These are phyloP conservation scores for Ruellia speciosa DNA, from an alignment of 305 asterid genomes.

Conservation along the genomic window DNA sequence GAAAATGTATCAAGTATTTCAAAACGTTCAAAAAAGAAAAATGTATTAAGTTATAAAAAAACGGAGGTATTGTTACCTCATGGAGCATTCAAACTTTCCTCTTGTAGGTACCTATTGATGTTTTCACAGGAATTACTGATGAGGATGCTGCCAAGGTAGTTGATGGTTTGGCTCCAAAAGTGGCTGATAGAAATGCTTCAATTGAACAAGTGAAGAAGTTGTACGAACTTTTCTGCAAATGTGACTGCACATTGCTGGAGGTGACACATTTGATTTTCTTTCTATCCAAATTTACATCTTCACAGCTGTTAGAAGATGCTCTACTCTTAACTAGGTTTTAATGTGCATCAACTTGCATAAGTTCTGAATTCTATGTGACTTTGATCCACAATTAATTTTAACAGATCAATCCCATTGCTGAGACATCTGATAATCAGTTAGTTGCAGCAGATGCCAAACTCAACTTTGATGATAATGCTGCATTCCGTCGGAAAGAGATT, in stretches of 20 bases:
- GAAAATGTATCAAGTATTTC: too few species aligned
- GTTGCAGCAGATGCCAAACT: slow-evolving; percentile 98
- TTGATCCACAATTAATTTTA: slow-evolving; percentile 3
- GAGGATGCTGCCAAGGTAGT: slow-evolving; percentile 97
- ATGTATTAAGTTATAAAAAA: too few species aligned
- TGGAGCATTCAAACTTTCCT: too few species aligned
- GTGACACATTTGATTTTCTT: slow-evolving; percentile 31
- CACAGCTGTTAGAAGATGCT: too few species aligned
- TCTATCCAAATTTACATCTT: too few species aligned
- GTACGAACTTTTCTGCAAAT: slow-evolving; percentile 80
- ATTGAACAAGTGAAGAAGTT: slow-evolving; percentile 96
- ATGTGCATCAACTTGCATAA: neutral
- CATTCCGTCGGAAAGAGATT: slow-evolving; percentile 77
- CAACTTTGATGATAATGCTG: slow-evolving; percentile 95
- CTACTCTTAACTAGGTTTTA: too few species aligned
- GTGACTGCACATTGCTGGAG: slow-evolving; percentile 86
- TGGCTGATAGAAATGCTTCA: slow-evolving; percentile 69
- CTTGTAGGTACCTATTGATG: slow-evolving; percentile 88
- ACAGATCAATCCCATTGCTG: slow-evolving; percentile 40
- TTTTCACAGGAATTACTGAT: slow-evolving; percentile 82
- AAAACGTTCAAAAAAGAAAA: too few species aligned
- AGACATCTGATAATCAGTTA: slow-evolving; percentile 76
- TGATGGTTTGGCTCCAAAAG: slow-evolving; percentile 80
- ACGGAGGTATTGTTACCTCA: too few species aligned
- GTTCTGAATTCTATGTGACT: too few species aligned